Conservation (phyloP, 1,284 basidiomycete genomes). For the Malassezia dermatis region DNA sequence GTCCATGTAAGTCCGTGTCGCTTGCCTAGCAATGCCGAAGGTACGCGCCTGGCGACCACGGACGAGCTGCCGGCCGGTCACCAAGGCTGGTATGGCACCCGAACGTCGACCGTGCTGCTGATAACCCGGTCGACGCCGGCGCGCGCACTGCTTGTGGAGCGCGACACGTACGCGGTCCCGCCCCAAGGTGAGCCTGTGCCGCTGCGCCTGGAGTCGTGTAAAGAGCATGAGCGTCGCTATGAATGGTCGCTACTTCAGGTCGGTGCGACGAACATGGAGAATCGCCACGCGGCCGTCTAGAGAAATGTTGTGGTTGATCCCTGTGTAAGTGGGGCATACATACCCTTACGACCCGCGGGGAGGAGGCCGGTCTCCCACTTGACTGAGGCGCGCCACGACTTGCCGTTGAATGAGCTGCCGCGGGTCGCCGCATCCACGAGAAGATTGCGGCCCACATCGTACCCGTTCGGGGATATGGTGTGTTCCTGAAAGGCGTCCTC, state of each 20-base stretch:
- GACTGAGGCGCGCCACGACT: conserved; percentile 39
- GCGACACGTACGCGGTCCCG: conserved; percentile 6
- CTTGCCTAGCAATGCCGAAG: conserved; percentile 3
- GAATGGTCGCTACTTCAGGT: neutral
- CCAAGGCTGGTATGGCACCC: conserved; percentile 15
- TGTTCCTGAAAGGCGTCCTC: conserved; percentile 41
- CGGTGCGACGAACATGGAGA: conserved; percentile 29
- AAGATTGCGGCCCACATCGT: conserved; percentile 45
- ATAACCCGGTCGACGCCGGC: conserved; percentile 2
- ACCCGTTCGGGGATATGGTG: conserved; percentile 45
- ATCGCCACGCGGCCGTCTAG: conserved; percentile 42
- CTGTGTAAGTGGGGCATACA: conserved; percentile 10
- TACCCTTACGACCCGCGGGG: conserved; percentile 31
- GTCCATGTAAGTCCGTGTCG: conserved; percentile 5
- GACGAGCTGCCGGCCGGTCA: neutral
- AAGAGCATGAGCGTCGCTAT: conserved; percentile 10
- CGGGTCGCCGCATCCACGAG: conserved; percentile 36
- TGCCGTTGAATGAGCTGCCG: conserved; percentile 38
- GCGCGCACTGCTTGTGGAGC: conserved; percentile 10
- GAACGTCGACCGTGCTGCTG: conserved; percentile 12
- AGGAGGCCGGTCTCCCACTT: conserved; percentile 45
- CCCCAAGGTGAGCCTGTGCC: neutral
- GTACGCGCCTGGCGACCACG: neutral
- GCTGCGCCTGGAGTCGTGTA: neutral
- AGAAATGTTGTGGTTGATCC: conserved; percentile 47